Evolutionary conservation across 2,329 filamentous ascomycete genomes (phyloP), one percentile per base, ranked within the genome.

Genomic region (Knufia petricola): DNA sequence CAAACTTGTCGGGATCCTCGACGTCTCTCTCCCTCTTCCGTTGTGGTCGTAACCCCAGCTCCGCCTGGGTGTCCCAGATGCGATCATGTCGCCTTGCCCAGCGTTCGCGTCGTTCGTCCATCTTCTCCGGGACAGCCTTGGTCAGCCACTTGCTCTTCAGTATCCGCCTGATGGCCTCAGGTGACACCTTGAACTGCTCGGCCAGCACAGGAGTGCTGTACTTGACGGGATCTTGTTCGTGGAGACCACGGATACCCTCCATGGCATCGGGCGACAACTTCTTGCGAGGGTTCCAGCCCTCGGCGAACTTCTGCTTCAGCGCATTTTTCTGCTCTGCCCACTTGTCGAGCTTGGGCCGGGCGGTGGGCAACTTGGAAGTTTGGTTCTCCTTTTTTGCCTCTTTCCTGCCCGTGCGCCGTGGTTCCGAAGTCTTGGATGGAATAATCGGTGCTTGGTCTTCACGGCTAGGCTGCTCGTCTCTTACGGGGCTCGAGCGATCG

Each of bases 191-290:
- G 66, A 96, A 98, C 58, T 87, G 79, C 1, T 80, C 62, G 0
- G 90, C 79, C 12, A 96, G 78, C 28, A 79, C 75, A 13, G 75
- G 66, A 0, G 85, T 94, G 3, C 83, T 85, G 69, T 88, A 95
- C 50, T 76, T 74, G 2, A 84, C 75, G 0, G 90, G 87, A 54
- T 87, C 83, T 58, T 87, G 81, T 21, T 76, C 70, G 64, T 95
- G 80, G 28, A 98, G 72, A 17, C 85, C 82, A 36, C 88, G 81
- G 58, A 98, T 94, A 36, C 88, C 89, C n/a, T 85, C 82, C 26
- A 95, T 72, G 1, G 89, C 87, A 65, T 96, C 90, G 0, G 92
- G 92, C 0, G 92, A 96, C 8, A 98, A 75, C 50, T 82, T 82
- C 66, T 94, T 95, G 42, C 78, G 76, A 24, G 92, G 90, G 23